A percentile compares a stretch with the other conserved stretches of the same genome.
Conservation (phyloP, 192 early-diverging fungal genomes). For the Dissophora globulifera region DNA sequence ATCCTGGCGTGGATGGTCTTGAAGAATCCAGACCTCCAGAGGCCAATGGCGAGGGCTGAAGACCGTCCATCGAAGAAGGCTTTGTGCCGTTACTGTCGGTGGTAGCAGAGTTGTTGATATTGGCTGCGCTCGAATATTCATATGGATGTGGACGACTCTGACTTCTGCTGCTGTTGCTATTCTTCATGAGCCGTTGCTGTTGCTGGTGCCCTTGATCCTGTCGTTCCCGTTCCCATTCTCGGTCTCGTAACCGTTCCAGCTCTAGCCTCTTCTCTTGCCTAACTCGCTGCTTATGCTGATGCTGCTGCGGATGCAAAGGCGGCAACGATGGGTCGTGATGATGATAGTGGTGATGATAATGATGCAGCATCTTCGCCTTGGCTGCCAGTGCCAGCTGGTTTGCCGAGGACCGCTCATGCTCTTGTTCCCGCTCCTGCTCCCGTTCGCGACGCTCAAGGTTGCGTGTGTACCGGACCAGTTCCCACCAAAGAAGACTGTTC, state of each 20-base stretch:
- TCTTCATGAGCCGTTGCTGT: too few species aligned
- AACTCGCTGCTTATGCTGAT: not conserved
- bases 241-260: too few species aligned
- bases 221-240: too few species aligned
- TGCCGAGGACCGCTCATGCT: constrained; percentile 3
- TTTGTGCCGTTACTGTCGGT: not conserved
- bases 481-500: constrained; percentile 52
- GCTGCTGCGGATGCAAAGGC: constrained; percentile 43
- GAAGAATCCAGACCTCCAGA: constrained; percentile 12
- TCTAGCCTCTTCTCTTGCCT: too few species aligned
- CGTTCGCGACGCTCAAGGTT: constrained; percentile 36
- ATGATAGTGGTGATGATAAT: constrained; percentile 47
- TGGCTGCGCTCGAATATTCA: not conserved
- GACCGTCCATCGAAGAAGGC: not conserved
- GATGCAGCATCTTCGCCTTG: not conserved
- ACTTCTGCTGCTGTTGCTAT: constrained; percentile 12
- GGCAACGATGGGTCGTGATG: constrained; percentile 28
- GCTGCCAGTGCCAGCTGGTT: not conserved
- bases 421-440: constrained; percentile 31
- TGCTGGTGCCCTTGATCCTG: too few species aligned
- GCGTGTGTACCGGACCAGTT: constrained; percentile 48
- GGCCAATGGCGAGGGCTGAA: constrained; percentile 6
- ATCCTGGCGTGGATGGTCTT: constrained; percentile 24
- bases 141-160: constrained; percentile 12
- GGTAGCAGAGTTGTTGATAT: not conserved